Base-by-base conservation (phyloP, 352 stramenopile genomes). In the Blastocystis sp. region DNA sequence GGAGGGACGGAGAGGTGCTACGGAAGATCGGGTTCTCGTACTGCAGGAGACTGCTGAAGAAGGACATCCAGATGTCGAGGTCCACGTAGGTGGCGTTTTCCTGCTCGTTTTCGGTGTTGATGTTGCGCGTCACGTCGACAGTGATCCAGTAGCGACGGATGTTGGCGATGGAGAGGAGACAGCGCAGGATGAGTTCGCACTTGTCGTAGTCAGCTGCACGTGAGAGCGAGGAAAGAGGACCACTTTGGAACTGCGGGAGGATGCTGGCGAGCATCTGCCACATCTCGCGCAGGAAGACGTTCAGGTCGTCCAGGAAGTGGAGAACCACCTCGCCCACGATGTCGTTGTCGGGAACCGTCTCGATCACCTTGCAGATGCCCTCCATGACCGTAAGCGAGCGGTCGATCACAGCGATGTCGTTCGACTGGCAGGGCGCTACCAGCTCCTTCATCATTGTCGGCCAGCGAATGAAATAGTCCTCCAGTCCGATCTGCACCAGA, bases 401-500 rank as follows among this genome's bases (percentile, higher is more conserved):
- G 46, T 64, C 9, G 40, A 81, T 48, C 14, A 81, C 9, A 29
- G 1, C 34, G 21, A 81, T 29, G 34, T 81, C 69, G 27, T 81
- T 61, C 1, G 29, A 48, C 8, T 38, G 16, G 40, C 69, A 81
- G 36, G 34, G 56, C 34, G 69, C 46, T 6, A 81, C 51, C 16
- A 81, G 46, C 24, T 81, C 69, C 48, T 81, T 24, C 69, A 81
- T 81, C 69, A 81, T 81, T 4, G 69, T 63, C n/a, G 69, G 69
- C 69, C 69, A 81, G 34, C 63, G 61, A 51, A 81, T 81, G 48
- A 63, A 81, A 42, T 81, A 81, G n/a, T 81, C 69, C 38, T 81
- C 69, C 21, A 81, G 38, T 29, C 69, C 69, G n/a, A 81, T 81
- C 16, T 81, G 69, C 32, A 81, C 51, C 18, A 81, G 48, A 42